phyloP scores from a whole-genome alignment of 768 basidiomycete species.

The Pisolithus orientalis region DNA sequence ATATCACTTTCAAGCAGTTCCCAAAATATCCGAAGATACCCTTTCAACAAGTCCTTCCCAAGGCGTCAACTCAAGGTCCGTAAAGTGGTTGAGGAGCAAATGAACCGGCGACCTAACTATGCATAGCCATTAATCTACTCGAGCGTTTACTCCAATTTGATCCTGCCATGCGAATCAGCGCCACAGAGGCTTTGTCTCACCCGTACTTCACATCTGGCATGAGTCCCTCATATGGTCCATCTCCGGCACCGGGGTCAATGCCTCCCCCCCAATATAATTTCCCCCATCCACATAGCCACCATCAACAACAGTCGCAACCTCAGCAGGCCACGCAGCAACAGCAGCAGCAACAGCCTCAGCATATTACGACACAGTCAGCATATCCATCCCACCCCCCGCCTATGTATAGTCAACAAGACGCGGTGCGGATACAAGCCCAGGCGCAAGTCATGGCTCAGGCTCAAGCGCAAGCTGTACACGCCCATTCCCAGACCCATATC shows the following conservation, averaged over 20 bases:
- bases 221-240: slow-evolving; percentile 27
- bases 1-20: slow-evolving; percentile 77
- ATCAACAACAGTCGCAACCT: slow-evolving; percentile 46
- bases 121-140: slow-evolving; percentile 79
- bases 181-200: slow-evolving; percentile 85
- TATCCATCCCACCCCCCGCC: slow-evolving; percentile 29
- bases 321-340: slow-evolving; percentile 32
- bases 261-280: slow-evolving; percentile 65
- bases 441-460: slow-evolving; percentile 31
- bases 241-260: slow-evolving; percentile 48
- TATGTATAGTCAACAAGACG: slow-evolving; percentile 27
- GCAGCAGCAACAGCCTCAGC: slow-evolving; percentile 9
- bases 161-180: slow-evolving; percentile 85
- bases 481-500: slow-evolving; percentile 30
- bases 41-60: slow-evolving; percentile 74
- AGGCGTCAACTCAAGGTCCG: slow-evolving; percentile 78
- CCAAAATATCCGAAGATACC: slow-evolving; percentile 84
- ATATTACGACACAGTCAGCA: slow-evolving; percentile 12
- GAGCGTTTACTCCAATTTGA: slow-evolving; percentile 96
- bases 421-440: slow-evolving; percentile 33
- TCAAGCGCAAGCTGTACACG: slow-evolving; percentile 34
- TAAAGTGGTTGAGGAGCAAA: background rate
- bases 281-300: slow-evolving; percentile 45
- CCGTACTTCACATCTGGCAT: slow-evolving; percentile 75
- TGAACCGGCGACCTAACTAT: slow-evolving; percentile 1